Evolutionary conservation across 495 filamentous ascomycete genomes (phyloP), one percentile per base, ranked within the genome.

Genomic region (Schizothecium vesticola): DNA sequence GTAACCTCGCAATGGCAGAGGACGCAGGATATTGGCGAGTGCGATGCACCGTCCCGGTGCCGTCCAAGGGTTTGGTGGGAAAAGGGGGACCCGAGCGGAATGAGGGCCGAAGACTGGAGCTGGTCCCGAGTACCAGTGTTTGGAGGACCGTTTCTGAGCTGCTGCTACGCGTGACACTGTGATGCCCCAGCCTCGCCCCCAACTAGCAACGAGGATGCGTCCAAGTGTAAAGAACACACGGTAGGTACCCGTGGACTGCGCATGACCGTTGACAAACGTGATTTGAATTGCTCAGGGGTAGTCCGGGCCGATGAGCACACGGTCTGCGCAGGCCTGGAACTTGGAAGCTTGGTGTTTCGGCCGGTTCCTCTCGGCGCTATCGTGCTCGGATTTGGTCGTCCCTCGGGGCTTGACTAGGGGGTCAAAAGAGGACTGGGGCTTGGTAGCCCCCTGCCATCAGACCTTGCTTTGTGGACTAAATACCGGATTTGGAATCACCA

Each of bases 301-400:
- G 43, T 51, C 43, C 43, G 43, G 43, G 43, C 43, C 43, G 43
- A 51, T 51, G 43, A 51, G 43, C 43, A 51, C 43, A 51, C 43
- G 43, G 43, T 51, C 43, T 51, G 19, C 43, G 43, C 43, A 51
- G 60, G 28, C 19, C 12, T 61, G 60, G 60, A n/a, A 36, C 25
- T 61, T 60, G 23, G 60, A 21, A 19, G 60, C n/a, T 22, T 29
- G 31, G 19, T 31, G 60, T n/a, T 31, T 31, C 26, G 60, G 3
- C 60, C 60, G 60, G 60, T 22, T 31, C 21, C 60, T 31, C 60
- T 61, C 60, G 60, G 60, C 28, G 60, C 26, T 61, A 61, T 61
- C 25, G 19, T 13, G 28, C 23, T 36, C 60, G 25, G 36, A 61
- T 61, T 61, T 31, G 60, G 60, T 21, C n/a, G 31, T 28, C 8